Percentiles rank a stretch among this genome's conserved stretches.
Evolutionary conservation across 148 eudicot genomes (phyloP).

Genomic region (Diospyros lotus): DNA sequence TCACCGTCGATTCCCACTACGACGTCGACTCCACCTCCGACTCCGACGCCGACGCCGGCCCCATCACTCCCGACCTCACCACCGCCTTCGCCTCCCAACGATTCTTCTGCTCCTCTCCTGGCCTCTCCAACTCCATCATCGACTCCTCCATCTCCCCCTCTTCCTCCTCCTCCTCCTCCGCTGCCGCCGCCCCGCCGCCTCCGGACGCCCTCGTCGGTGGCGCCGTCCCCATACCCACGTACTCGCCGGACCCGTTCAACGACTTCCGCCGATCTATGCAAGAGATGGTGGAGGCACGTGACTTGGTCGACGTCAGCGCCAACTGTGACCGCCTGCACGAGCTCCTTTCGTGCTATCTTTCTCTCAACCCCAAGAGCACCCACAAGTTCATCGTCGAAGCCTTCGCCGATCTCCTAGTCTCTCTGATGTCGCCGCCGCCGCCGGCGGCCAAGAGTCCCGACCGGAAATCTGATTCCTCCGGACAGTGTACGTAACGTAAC

Average conservation of each 20-base stretch:
- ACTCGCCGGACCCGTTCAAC: slow-evolving; percentile 80
- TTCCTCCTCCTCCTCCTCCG: slow-evolving; percentile 24
- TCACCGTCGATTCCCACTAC: not conserved
- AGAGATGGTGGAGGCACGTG: slow-evolving; percentile 94
- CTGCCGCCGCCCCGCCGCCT: not conserved
- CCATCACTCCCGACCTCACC: slow-evolving; percentile 52
- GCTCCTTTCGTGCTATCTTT: slow-evolving; percentile 59
- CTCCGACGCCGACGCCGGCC: slow-evolving; percentile 19
- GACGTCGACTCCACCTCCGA: slow-evolving; percentile 8
- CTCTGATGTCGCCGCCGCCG: slow-evolving; percentile 36
- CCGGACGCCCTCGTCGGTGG: slow-evolving; percentile 22
- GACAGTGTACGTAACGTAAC: slow-evolving; percentile 4
- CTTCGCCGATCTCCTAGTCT: slow-evolving; percentile 78
- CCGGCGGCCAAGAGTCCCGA: not conserved
- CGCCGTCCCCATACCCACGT: slow-evolving; percentile 56
- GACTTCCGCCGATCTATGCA: slow-evolving; percentile 93
- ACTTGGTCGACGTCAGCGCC: slow-evolving; percentile 30
- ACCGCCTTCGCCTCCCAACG: slow-evolving; percentile 63
- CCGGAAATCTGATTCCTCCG: slow-evolving; percentile 7
- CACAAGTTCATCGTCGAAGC: slow-evolving; percentile 86
- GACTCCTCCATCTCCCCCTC: slow-evolving; percentile 38
- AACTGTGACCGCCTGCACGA: slow-evolving; percentile 78
- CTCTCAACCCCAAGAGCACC: slow-evolving; percentile 67
- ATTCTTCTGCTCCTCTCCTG: slow-evolving; percentile 93
- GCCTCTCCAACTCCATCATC: slow-evolving; percentile 73